These are phyloP conservation scores for Melaleuca quinquenervia DNA, from an alignment of 345 rosid genomes.

Conservation along the genomic window DNA sequence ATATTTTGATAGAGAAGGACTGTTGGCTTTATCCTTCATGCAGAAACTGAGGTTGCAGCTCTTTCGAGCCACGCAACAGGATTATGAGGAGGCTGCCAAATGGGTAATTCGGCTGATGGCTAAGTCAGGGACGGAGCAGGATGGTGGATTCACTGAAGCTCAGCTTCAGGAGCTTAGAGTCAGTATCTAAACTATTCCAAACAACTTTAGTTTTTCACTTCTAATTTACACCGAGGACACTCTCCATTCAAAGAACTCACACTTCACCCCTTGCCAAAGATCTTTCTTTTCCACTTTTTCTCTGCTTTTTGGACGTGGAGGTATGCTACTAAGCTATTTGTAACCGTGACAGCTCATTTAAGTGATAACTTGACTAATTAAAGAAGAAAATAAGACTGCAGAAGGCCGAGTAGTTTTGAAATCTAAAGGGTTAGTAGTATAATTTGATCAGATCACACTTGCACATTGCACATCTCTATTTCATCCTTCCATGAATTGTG, in stretches of 20 bases:
- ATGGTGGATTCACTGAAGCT: conserved; percentile 93
- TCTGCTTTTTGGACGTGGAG: not conserved
- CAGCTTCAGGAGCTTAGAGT: conserved; percentile 80
- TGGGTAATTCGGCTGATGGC: conserved; percentile 87
- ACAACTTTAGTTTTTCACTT: not conserved
- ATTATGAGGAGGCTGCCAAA: conserved; percentile 68
- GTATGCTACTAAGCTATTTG: not conserved
- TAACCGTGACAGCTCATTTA: not conserved
- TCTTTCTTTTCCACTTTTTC: not conserved
- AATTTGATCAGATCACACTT: not conserved
- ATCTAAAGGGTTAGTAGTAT: not conserved
- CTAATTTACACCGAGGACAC: not conserved
- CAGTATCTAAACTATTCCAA: conserved; percentile 5
- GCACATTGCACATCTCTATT: not conserved
- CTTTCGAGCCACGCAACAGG: conserved; percentile 84
- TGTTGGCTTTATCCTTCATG: conserved; percentile 68
- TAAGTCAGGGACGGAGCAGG: conserved; percentile 79
- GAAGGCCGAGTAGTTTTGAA: not conserved
- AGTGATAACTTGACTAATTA: not conserved
- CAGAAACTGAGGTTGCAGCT: conserved; percentile 67
- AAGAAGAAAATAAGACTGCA: not conserved
- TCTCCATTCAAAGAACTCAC: not conserved
- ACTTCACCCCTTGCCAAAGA: not conserved
- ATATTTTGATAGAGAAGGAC: conserved; percentile 71
- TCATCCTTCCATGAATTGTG: not conserved